Evolutionary conservation across 2,329 filamentous ascomycete genomes (phyloP), one percentile per base, ranked within the genome.

Genomic region (Dactylellina leptospora): DNA sequence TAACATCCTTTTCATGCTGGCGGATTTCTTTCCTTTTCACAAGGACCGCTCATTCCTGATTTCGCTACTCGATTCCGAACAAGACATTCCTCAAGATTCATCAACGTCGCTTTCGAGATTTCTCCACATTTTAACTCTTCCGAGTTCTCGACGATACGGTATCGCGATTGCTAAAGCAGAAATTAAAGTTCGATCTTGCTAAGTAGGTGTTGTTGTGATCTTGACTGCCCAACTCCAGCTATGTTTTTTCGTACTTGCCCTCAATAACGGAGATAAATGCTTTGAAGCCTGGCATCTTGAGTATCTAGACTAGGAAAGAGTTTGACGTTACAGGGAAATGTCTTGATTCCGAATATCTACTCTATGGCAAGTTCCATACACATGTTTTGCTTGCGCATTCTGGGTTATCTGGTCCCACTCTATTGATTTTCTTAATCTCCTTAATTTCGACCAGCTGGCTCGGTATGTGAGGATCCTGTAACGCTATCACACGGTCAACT

Each of bases 361-460:
- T 6, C 30, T 33, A 33, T 33, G 6, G 30, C 6, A 33, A 33
- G n/a, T 13, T 6, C 30, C 30, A 13, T 33, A 13, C 13, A 13
- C 30, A 13, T 33, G 6, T 33, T 33, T 6, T 33, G 6, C 30
- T n/a, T n/a, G n/a, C n/a, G n/a, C n/a, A n/a, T 33, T 33, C 30
- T 33, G 30, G 13, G 13, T 33, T 6, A 33, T 53, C 51, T 27
- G 42, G 61, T 44, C 25, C 44, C 38, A 59, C 61, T 27, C n/a
- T 36, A 25, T 30, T 47, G 13, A 36, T 64, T 38, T 48, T 54
- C 38, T 28, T 23, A n/a, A n/a, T 68, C 62, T 59, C 62, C 62
- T 68, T 59, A 54, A 68, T 68, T 68, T 60, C 62, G 25, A 50
- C 48, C 36, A 66, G 16, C 42, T 20, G 36, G 16, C 47, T 63